phyloP scores from a whole-genome alignment of 2,329 filamentous ascomycete genomes.

The Trichoderma koningiopsis region DNA sequence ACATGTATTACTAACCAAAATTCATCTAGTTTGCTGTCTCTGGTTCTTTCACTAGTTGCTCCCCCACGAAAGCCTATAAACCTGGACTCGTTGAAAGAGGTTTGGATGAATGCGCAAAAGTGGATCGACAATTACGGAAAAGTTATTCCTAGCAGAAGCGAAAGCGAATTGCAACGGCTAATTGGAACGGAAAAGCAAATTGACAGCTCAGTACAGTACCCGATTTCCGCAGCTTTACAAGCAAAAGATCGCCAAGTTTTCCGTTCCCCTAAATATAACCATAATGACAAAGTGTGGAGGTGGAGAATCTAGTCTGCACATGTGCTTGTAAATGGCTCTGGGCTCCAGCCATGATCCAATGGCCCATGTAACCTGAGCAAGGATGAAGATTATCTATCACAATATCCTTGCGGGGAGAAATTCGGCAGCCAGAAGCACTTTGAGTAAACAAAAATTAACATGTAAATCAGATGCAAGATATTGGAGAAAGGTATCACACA shows the following conservation, averaged over 20 bases:
- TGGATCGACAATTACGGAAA: constrained; percentile 9
- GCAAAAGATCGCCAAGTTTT: neutral
- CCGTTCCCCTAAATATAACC: constrained; percentile 11
- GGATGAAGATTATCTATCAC: neutral
- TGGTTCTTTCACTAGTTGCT: neutral
- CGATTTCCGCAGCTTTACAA: neutral
- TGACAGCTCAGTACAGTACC: neutral
- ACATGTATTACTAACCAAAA: neutral
- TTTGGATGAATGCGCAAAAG: neutral
- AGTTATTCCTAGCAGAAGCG: neutral
- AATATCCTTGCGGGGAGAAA: neutral
- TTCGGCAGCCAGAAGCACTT: neutral
- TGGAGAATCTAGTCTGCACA: neutral
- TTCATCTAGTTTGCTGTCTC: neutral
- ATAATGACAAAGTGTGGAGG: constrained; percentile 14
- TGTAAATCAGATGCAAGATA: too few species aligned
- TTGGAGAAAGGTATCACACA: neutral
- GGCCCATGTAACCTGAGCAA: neutral
- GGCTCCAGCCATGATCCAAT: neutral
- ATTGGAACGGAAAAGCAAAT: neutral
- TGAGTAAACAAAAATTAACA: too few species aligned
- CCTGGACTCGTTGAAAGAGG: neutral
- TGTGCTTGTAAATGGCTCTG: neutral
- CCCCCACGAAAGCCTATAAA: constrained; percentile 6
- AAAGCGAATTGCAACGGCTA: neutral